These are phyloP conservation scores for Stephania japonica DNA, from an alignment of 164 flowering plant genomes.

Conservation along the genomic window DNA sequence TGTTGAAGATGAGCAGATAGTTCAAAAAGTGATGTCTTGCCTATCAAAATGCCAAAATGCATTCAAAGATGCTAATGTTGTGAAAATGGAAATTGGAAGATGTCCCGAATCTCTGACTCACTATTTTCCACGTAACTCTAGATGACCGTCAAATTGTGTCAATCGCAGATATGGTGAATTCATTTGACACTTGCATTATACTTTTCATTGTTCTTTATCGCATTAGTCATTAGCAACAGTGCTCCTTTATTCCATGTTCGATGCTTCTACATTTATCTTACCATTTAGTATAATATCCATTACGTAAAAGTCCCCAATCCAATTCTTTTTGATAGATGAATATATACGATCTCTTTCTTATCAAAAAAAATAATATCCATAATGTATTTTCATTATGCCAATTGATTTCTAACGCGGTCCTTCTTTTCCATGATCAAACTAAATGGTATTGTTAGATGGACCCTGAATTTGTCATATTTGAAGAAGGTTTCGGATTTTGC, in stretches of 20 bases:
- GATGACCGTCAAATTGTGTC: too few relatives aligned
- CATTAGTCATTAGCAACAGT: background rate
- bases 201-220: background rate
- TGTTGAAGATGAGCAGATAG: slow-evolving; percentile 41
- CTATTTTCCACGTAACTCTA: slow-evolving; percentile 49
- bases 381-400: too few relatives aligned
- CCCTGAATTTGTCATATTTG: background rate
- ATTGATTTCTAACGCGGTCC: too few relatives aligned
- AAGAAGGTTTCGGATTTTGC: background rate
- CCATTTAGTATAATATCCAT: too few relatives aligned
- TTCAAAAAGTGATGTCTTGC: slow-evolving; percentile 34
- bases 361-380: too few relatives aligned
- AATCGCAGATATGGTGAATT: background rate
- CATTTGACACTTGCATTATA: too few relatives aligned
- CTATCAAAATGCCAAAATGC: slow-evolving; percentile 45
- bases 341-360: too few relatives aligned
- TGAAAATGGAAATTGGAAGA: slow-evolving; percentile 33
- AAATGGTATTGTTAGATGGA: too few relatives aligned
- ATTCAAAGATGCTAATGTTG: slow-evolving; percentile 32
- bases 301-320: too few relatives aligned
- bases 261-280: too few relatives aligned
- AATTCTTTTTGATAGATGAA: too few relatives aligned
- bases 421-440: too few relatives aligned
- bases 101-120: slow-evolving; percentile 46
- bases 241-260: background rate